Conservation (phyloP, 306 rosid genomes). For the Cucurbita ficifolia region DNA sequence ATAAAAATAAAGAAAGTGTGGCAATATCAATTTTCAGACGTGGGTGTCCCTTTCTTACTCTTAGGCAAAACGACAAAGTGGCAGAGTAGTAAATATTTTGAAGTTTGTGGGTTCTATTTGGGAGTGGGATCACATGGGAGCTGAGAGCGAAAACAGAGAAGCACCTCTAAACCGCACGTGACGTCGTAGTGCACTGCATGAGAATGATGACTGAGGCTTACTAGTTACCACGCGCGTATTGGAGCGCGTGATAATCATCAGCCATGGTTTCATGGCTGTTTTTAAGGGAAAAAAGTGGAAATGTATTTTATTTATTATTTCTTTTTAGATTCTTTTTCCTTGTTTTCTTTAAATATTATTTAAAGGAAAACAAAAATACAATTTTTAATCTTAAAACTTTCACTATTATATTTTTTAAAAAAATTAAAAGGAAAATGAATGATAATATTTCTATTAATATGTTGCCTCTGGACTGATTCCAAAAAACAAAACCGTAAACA, state of each 20-base stretch:
- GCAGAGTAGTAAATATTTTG: neutral
- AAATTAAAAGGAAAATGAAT: too few species aligned
- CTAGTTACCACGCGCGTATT: neutral
- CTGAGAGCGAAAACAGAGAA: constrained; percentile 1
- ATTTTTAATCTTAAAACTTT: too few species aligned
- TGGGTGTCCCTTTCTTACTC: neutral
- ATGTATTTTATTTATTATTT: neutral
- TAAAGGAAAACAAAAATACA: too few species aligned
- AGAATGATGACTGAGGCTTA: neutral
- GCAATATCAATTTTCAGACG: neutral
- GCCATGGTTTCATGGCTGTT: neutral
- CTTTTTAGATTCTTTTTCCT: neutral
- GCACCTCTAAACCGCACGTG: neutral
- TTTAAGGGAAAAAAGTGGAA: neutral
- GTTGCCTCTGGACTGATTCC: too few species aligned
- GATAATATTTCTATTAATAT: too few species aligned
- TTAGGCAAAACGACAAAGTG: neutral
- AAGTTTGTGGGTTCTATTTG: neutral
- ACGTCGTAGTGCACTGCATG: constrained; percentile 1
- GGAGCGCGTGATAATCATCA: neutral
- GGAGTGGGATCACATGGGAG: neutral
- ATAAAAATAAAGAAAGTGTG: neutral
- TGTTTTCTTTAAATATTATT: neutral
- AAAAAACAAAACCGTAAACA: too few species aligned
- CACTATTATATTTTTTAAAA: too few species aligned